Percentiles rank a stretch among this genome's conserved stretches.
Conservation (phyloP, 495 filamentous ascomycete genomes). For the Aspergillus heteromorphus region DNA sequence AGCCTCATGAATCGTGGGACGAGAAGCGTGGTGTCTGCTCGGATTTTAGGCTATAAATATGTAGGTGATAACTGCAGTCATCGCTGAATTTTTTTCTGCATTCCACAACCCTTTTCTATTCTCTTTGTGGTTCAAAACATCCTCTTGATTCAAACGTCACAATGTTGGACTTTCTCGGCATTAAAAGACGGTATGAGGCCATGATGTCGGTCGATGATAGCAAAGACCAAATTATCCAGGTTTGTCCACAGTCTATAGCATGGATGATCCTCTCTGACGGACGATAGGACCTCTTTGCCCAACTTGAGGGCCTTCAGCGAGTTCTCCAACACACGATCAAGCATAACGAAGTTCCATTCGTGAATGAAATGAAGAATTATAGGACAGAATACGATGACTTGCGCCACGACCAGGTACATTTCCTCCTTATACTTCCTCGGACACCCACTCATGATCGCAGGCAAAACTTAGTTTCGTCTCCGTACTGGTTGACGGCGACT, state of each 20-base stretch:
- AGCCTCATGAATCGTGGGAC: background rate
- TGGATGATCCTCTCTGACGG: background rate
- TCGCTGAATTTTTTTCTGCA: background rate
- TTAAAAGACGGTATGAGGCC: background rate
- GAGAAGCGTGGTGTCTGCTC: background rate
- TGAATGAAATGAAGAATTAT: conserved; percentile 1
- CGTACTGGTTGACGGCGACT: conserved; percentile 28
- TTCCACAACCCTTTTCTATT: background rate
- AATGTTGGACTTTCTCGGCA: background rate
- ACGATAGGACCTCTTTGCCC: conserved; percentile 11
- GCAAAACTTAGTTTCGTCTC: conserved; percentile 21
- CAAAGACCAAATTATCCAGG: conserved; percentile 7
- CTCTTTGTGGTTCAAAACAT: background rate
- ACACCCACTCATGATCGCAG: conserved; percentile 2
- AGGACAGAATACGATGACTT: conserved; percentile 6
- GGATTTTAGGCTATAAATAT: background rate
- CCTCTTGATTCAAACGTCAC: background rate
- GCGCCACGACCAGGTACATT: conserved; percentile 12
- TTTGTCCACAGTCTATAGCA: background rate
- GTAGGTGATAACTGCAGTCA: background rate
- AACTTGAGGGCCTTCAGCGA: conserved; percentile 7
- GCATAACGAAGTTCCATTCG: background rate
- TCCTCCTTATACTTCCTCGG: background rate
- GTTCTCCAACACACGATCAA: conserved; percentile 6
- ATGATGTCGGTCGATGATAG: conserved; percentile 3